phyloP scores from a whole-genome alignment of 352 stramenopile species.

The Thraustochytrium striatum region DNA sequence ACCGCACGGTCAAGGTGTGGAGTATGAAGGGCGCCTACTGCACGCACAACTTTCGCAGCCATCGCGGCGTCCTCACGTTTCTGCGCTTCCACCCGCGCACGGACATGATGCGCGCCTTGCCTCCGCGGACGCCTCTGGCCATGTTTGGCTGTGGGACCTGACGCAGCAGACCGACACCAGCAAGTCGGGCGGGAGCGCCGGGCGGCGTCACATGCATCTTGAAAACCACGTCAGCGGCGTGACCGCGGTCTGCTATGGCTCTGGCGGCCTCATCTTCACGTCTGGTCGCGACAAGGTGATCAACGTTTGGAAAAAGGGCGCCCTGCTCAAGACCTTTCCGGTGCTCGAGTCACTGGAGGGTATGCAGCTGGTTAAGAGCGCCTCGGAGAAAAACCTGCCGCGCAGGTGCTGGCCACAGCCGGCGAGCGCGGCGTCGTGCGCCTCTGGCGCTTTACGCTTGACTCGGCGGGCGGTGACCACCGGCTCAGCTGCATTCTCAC shows the following conservation, averaged over 20 bases:
- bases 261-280: constrained; percentile 64
- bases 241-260: constrained; percentile 83
- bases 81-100: constrained; percentile 74
- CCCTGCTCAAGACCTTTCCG: constrained; percentile 83
- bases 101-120: constrained; percentile 65
- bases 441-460: constrained; percentile 62
- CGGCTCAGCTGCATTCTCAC: neutral
- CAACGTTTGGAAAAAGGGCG: constrained; percentile 66
- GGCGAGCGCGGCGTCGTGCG: constrained; percentile 82
- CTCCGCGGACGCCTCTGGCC: constrained; percentile 67
- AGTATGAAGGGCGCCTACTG: constrained; percentile 84
- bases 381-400: constrained; percentile 61
- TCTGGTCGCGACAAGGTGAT: constrained; percentile 82
- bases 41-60: constrained; percentile 84
- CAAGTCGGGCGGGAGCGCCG: neutral
- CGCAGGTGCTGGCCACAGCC: constrained; percentile 82
- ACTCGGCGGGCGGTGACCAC: neutral
- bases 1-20: constrained; percentile 87
- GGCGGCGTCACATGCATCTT: constrained; percentile 56
- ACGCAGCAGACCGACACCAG: neutral
- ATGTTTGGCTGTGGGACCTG: constrained; percentile 41
- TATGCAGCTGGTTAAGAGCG: constrained; percentile 66
- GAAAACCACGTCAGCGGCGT: constrained; percentile 89
- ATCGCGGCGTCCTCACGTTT: constrained; percentile 75
- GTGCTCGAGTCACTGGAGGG: constrained; percentile 90